phyloP scores from a whole-genome alignment of 345 rosid species.

The Lenwebbia sp. region DNA sequence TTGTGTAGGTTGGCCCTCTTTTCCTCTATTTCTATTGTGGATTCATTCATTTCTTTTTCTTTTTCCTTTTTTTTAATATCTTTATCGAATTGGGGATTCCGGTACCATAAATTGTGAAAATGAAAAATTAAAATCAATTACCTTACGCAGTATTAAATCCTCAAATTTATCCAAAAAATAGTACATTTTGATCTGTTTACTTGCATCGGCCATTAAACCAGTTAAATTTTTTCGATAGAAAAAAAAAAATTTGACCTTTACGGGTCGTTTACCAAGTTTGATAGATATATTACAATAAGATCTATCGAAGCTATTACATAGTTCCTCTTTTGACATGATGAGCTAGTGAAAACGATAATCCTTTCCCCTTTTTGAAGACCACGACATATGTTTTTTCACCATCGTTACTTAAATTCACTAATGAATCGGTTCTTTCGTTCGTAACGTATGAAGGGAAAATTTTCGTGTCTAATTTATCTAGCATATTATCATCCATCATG shows the following conservation, averaged over 20 bases:
- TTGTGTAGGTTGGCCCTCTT: neutral
- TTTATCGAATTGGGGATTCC: neutral
- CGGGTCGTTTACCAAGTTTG: neutral
- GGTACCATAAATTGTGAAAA: neutral
- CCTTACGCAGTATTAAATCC: neutral
- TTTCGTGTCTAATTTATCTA: too few relatives aligned
- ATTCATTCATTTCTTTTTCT: neutral
- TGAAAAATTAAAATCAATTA: neutral
- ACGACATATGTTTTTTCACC: too few relatives aligned
- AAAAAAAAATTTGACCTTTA: neutral
- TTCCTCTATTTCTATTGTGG: neutral
- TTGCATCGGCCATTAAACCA: neutral
- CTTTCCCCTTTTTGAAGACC: too few relatives aligned
- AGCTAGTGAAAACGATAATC: too few relatives aligned
- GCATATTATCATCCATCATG: neutral
- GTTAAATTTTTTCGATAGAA: fast-evolving
- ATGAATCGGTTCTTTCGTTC: too few relatives aligned
- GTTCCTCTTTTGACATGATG: too few relatives aligned
- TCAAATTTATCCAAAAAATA: neutral
- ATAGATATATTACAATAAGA: neutral
- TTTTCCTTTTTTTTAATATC: neutral
- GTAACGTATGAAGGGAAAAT: too few relatives aligned
- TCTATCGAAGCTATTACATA: too few relatives aligned
- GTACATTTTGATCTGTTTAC: neutral
- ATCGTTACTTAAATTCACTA: too few relatives aligned